phyloP scores from a whole-genome alignment of 495 filamentous ascomycete species.

The Niebla homalea region DNA sequence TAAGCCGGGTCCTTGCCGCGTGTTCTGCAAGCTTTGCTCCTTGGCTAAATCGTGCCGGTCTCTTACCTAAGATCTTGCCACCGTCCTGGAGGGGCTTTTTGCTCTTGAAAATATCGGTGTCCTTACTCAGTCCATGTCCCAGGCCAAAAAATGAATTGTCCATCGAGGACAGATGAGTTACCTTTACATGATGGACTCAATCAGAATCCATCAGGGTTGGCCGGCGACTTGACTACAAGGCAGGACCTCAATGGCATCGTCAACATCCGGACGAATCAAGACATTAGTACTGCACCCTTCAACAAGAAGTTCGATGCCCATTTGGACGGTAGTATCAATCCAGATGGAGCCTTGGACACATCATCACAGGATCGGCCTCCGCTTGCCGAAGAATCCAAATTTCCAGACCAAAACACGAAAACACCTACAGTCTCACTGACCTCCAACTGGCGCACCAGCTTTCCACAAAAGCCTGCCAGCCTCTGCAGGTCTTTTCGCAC shows the following conservation, averaged over 20 bases:
- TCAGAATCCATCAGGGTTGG: slow-evolving; percentile 43
- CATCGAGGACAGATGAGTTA: slow-evolving; percentile 48
- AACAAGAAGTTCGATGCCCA: neutral
- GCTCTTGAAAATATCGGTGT: neutral
- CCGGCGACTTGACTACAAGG: slow-evolving; percentile 45
- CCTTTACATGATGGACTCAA: slow-evolving; percentile 42
- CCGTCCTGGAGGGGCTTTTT: neutral
- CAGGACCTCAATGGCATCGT: slow-evolving; percentile 49
- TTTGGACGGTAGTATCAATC: neutral
- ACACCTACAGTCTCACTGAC: too few relatives aligned
- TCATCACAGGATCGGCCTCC: too few relatives aligned
- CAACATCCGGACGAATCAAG: slow-evolving; percentile 14
- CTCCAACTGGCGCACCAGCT: too few relatives aligned
- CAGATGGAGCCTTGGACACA: too few relatives aligned
- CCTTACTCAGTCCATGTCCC: neutral
- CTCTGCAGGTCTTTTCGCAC: neutral
- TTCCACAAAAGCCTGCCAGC: too few relatives aligned
- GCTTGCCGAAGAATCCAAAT: too few relatives aligned
- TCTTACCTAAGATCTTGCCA: neutral
- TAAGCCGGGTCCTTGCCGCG: too few relatives aligned
- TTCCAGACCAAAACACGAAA: too few relatives aligned
- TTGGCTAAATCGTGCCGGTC: neutral
- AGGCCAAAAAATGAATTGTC: slow-evolving; percentile 43
- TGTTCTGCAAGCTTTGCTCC: neutral
- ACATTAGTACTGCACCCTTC: slow-evolving; percentile 7